A percentile compares a stretch with the other conserved stretches of the same genome.
These are phyloP conservation scores for Didymosphaeria variabile DNA, from an alignment of 2,329 filamentous ascomycete genomes.

Conservation along the genomic window DNA sequence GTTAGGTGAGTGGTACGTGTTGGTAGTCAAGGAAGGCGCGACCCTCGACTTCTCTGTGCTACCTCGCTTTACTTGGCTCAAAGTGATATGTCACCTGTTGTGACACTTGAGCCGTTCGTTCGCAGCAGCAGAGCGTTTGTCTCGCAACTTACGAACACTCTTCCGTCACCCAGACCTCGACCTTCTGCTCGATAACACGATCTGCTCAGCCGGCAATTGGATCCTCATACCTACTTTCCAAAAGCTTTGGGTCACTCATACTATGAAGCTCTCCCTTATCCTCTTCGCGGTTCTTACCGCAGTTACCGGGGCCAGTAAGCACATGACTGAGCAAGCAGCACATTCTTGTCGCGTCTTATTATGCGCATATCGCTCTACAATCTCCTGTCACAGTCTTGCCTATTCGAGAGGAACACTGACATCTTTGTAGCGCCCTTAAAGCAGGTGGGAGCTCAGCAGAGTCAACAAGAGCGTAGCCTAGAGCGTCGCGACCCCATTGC, in stretches of 20 bases:
- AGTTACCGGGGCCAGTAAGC: neutral
- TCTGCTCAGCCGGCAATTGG: neutral
- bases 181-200: neutral
- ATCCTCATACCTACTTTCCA: neutral
- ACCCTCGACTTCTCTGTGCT: constrained; percentile 4
- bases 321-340: neutral
- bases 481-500: constrained; percentile 1
- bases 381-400: neutral
- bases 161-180: neutral
- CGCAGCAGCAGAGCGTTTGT: neutral
- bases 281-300: neutral
- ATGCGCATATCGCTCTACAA: no score
- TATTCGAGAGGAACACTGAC: neutral
- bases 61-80: neutral
- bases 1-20: no score
- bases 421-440: neutral
- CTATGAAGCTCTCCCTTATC: neutral
- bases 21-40: neutral
- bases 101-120: neutral
- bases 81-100: neutral
- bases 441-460: neutral
- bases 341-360: no score
- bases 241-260: neutral
- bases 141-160: neutral
- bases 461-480: neutral